A percentile compares a stretch with the other conserved stretches of the same genome.
Evolutionary conservation across 176 grass and related monocot genomes (phyloP).

Genomic region (Oryza australiensis): DNA sequence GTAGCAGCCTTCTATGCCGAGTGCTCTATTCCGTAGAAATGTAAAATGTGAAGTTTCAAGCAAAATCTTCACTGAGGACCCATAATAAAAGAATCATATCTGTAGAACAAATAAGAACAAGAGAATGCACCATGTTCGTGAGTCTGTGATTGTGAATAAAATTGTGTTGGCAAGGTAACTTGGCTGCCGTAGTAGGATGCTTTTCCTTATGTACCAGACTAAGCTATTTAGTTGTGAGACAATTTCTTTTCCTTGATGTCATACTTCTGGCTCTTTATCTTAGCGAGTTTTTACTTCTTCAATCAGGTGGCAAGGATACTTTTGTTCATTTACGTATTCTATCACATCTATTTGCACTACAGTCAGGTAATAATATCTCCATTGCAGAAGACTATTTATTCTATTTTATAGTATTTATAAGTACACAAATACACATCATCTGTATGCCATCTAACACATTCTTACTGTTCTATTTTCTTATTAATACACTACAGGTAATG

Average conservation of each 20-base stretch:
- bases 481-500: conserved; percentile 50
- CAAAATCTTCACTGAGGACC: background rate
- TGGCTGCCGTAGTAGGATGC: background rate
- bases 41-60: background rate
- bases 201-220: background rate
- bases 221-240: background rate
- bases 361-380: conserved; percentile 64
- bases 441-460: conserved; percentile 14
- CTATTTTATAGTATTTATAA: conserved; percentile 21
- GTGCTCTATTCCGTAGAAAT: conserved; percentile 1
- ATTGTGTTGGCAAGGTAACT: background rate
- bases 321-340: conserved; percentile 91
- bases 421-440: background rate
- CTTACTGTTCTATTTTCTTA: conserved; percentile 22
- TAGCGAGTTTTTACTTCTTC: conserved; percentile 33
- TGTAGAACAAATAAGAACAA: background rate
- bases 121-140: background rate
- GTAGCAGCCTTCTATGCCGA: background rate
- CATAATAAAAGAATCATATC: conserved; percentile 1
- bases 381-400: background rate
- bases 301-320: conserved; percentile 91
- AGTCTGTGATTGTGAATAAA: conserved; percentile 9
- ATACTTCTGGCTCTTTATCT: conserved; percentile 9
- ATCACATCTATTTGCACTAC: conserved; percentile 81
- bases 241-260: conserved; percentile 2